Percentiles rank a stretch among this genome's conserved stretches.
phyloP scores from a whole-genome alignment of 768 basidiomycete genomes.

The Russula griseocarnosa region DNA sequence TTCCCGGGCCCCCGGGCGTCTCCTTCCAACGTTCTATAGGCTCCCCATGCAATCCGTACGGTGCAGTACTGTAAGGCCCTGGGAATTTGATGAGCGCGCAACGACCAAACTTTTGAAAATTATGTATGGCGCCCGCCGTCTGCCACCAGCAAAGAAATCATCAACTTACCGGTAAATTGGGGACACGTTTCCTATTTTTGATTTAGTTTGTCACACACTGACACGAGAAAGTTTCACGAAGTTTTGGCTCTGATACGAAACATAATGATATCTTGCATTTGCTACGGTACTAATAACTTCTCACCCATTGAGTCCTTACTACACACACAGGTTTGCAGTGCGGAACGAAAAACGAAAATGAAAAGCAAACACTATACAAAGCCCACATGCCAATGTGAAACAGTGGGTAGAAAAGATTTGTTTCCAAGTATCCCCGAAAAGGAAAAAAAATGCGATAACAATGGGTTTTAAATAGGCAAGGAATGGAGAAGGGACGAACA shows the following conservation, averaged over 20 bases:
- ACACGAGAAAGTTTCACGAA: not conserved
- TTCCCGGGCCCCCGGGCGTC: not conserved
- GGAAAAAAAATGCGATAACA: conserved; percentile 12
- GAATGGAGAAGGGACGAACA: conserved; percentile 12
- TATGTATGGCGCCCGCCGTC: not conserved
- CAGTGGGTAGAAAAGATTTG: conserved; percentile 5
- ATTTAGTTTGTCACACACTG: conserved; percentile 7
- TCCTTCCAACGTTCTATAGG: not conserved
- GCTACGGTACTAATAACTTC: conserved; percentile 11
- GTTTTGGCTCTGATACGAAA: conserved; percentile 13
- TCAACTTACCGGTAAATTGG: conserved; percentile 21
- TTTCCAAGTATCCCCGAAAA: not conserved
- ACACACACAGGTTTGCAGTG: conserved; percentile 19
- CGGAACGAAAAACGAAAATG: conserved; percentile 19
- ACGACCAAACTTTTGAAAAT: not conserved
- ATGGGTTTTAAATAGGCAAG: conserved; percentile 10
- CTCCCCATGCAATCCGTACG: not conserved
- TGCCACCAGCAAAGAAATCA: conserved; percentile 16
- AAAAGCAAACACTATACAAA: conserved; percentile 10
- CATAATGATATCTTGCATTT: conserved; percentile 27
- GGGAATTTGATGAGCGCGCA: conserved; percentile 19
- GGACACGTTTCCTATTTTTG: conserved; percentile 22
- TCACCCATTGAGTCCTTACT: conserved; percentile 22
- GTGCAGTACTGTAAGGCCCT: not conserved
- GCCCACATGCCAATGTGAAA: conserved; percentile 5